Evolutionary conservation across 1,284 basidiomycete genomes (phyloP), one percentile per base, ranked within the genome.

Genomic region (Moniliophthora roreri): DNA sequence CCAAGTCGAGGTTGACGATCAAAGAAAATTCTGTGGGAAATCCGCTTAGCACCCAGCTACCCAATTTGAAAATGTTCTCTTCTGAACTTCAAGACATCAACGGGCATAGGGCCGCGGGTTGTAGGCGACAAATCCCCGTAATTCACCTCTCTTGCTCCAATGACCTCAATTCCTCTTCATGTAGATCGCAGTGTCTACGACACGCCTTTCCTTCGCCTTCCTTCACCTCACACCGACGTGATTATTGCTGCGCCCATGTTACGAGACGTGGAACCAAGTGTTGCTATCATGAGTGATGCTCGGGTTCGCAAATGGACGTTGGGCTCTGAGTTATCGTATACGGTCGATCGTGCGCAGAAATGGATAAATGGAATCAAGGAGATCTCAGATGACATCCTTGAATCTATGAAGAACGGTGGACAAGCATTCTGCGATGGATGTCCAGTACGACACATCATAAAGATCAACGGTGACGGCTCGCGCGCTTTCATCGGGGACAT

Each of bases 401-500:
- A 28, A 24, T 11, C 20, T 18, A 16, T 37, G 37, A n/a, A n/a
- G 44, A 28, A 16, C 36, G n/a, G 16, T 10, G 28, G 11, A 11
- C 7, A 11, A 32, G 28, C n/a, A 32, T 50, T 72, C 13, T 68
- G 79, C 2, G 67, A 64, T 4, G 57, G 56, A 1, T 76, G 72
- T 54, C 80, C 80, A 0, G 72, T 82, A 26, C 63, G 73, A 38
- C 62, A 53, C 26, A 68, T 84, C 24, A 67, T 81, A 24, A 78
- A 83, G 62, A 63, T 80, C 23, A 62, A 66, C 44, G 71, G 74
- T 21, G 76, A 81, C 54, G 81, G 81, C 4, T 69, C 68, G 21
- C 77, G 80, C 1, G 46, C 74, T 0, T 74, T 74, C 54, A 54
- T 83, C 23, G 81, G 81, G 1, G 73, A 78, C 50, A 66, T 79